phyloP scores from a whole-genome alignment of 2,329 filamentous ascomycete genomes.

The Colletotrichum coccodes region DNA sequence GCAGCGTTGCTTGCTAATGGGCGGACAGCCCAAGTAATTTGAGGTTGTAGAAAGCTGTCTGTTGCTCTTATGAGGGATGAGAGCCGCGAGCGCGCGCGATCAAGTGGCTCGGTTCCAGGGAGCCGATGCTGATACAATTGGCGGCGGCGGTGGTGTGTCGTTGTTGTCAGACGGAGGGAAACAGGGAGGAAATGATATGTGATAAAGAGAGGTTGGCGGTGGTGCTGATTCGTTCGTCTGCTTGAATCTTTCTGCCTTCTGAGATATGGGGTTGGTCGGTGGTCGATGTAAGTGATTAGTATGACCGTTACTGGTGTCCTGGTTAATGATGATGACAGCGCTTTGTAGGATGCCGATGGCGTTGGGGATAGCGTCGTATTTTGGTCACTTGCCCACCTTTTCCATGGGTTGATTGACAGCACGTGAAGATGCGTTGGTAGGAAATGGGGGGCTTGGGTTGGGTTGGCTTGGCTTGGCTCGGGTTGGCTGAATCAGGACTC shows the following conservation, averaged over 20 bases:
- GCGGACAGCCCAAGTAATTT: neutral
- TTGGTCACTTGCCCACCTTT: slow-evolving; percentile 17
- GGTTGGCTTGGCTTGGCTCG: neutral
- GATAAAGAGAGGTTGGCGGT: neutral
- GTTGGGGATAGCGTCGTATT: neutral
- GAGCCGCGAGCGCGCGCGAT: neutral
- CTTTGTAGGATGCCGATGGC: neutral
- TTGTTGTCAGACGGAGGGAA: neutral
- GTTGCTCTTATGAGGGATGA: neutral
- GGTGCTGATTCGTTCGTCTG: neutral
- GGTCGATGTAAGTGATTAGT: neutral
- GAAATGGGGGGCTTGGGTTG: too few species aligned
- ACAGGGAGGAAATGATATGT: too few species aligned
- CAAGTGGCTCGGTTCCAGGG: neutral
- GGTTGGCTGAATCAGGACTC: neutral
- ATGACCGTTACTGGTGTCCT: neutral
- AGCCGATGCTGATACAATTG: neutral
- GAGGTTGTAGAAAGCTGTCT: neutral
- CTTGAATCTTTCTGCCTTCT: neutral
- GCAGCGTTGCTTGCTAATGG: too few species aligned
- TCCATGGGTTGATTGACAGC: neutral
- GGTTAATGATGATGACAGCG: neutral
- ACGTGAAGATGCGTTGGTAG: slow-evolving; percentile 15
- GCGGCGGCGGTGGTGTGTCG: neutral
- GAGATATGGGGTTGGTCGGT: too few species aligned